Evolutionary conservation across 192 early-diverging fungal genomes (phyloP).

Genomic region (Funneliformis geosporum): DNA sequence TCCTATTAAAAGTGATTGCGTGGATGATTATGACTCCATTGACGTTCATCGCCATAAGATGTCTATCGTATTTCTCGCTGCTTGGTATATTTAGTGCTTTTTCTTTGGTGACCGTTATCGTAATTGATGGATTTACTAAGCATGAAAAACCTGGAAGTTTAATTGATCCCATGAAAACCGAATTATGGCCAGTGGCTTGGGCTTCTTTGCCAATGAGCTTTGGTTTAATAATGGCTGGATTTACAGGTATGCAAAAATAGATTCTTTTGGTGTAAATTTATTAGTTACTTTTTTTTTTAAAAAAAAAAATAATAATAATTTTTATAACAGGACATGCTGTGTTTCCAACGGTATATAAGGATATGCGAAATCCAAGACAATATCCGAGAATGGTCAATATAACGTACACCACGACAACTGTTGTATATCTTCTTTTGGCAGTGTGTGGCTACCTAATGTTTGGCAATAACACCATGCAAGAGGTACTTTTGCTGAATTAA

Average conservation of each 20-base stretch:
- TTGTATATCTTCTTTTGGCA: constrained; percentile 56
- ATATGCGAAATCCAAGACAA: constrained; percentile 56
- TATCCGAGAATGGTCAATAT: constrained; percentile 57
- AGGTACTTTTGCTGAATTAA: constrained; percentile 39
- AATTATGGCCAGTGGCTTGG: constrained; percentile 41
- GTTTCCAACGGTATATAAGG: constrained; percentile 67
- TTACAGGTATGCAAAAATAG: constrained; percentile 42
- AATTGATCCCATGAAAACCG: constrained; percentile 50
- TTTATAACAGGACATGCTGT: constrained; percentile 56
- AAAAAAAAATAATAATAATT: too few species aligned
- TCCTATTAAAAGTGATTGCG: constrained; percentile 53
- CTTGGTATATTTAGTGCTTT: constrained; percentile 60
- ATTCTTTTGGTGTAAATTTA: not conserved
- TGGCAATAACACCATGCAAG: constrained; percentile 58
- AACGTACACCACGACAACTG: constrained; percentile 53
- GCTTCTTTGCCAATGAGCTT: constrained; percentile 47
- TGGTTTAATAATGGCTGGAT: constrained; percentile 59
- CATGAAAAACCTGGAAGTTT: constrained; percentile 56
- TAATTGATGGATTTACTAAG: constrained; percentile 59
- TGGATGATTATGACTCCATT: constrained; percentile 53
- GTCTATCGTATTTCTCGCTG: constrained; percentile 56
- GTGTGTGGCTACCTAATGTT: constrained; percentile 70
- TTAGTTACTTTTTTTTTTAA: not conserved
- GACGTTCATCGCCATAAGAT: constrained; percentile 51
- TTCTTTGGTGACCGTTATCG: constrained; percentile 54